Percentiles rank a stretch among this genome's conserved stretches.
Conservation (phyloP, 2,329 filamentous ascomycete species). For the Trichoderma cornu-damae region DNA sequence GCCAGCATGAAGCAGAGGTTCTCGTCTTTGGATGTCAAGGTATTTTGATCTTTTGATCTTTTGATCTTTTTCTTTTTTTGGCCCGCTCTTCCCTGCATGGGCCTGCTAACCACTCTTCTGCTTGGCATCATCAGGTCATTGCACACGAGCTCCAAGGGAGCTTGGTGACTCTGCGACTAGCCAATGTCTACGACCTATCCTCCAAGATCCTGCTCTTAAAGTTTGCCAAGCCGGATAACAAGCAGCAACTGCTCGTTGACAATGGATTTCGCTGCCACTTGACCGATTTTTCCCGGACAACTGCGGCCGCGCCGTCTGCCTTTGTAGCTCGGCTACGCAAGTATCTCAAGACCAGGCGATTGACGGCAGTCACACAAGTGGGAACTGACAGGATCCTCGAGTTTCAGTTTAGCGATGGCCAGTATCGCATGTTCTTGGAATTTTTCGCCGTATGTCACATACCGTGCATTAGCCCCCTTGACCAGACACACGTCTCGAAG, state of each 20-base stretch:
- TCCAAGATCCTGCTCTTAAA: slow-evolving; percentile 94
- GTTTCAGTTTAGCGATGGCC: slow-evolving; percentile 85
- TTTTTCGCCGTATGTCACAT: slow-evolving; percentile 66
- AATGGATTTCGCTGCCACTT: slow-evolving; percentile 94
- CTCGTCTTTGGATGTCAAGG: slow-evolving; percentile 73
- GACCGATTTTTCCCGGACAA: slow-evolving; percentile 83
- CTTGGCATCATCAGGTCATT: slow-evolving; percentile 67
- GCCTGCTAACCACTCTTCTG: neutral
- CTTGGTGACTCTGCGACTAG: slow-evolving; percentile 72
- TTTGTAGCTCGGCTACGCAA: slow-evolving; percentile 86
- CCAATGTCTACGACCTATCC: slow-evolving; percentile 94
- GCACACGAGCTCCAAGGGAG: slow-evolving; percentile 81
- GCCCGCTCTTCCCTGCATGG: neutral
- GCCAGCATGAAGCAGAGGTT: slow-evolving; percentile 70
- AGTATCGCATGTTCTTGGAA: slow-evolving; percentile 82
- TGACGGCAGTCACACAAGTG: slow-evolving; percentile 76
- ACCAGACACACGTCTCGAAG: neutral
- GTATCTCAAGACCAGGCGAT: slow-evolving; percentile 76
- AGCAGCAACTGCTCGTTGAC: slow-evolving; percentile 87
- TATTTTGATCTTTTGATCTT: too few relatives aligned
- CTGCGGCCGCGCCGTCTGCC: slow-evolving; percentile 73
- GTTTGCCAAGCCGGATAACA: slow-evolving; percentile 82
- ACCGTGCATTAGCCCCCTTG: too few relatives aligned
- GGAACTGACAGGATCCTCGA: slow-evolving; percentile 93
- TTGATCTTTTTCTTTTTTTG: too few relatives aligned